Conservation (phyloP, 805 yeast genomes). For the Saccharomycopsis oosterbeekiorum region DNA sequence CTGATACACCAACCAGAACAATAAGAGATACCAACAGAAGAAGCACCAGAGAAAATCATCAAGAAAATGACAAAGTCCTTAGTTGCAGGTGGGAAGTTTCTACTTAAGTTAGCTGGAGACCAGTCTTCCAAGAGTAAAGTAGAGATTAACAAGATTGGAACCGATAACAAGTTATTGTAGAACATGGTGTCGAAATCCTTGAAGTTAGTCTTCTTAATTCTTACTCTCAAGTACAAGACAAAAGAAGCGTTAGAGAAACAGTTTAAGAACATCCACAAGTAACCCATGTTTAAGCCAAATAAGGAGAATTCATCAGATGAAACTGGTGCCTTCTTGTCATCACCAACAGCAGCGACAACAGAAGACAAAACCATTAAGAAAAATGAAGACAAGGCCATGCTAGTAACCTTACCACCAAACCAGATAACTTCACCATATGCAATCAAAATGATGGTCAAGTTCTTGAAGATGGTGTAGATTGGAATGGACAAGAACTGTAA, state of each 20-base stretch:
- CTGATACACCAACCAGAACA: conserved; percentile 99
- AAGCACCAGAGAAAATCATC: conserved; percentile 88
- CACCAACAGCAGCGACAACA: conserved; percentile 93
- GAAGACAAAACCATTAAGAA: conserved; percentile 89
- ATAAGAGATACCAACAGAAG: conserved; percentile 95
- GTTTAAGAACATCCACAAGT: conserved; percentile 94
- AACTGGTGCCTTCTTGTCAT: conserved; percentile 29
- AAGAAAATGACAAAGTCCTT: conserved; percentile 62
- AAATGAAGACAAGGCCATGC: conserved; percentile 86
- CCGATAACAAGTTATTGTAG: conserved; percentile 89
- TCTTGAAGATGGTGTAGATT: conserved; percentile 95
- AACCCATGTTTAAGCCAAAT: conserved; percentile 55
- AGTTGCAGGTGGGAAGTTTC: conserved; percentile 69
- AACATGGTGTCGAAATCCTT: conserved; percentile 97
- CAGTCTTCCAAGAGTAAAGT: conserved; percentile 86
- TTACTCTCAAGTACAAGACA: conserved; percentile 92
- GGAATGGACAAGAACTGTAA: conserved; percentile 86
- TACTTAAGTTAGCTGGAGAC: conserved; percentile 66
- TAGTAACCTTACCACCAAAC: conserved; percentile 88
- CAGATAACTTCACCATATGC: conserved; percentile 97
- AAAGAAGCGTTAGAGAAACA: conserved; percentile 91
- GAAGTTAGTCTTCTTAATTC: conserved; percentile 93
- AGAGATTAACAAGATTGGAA: conserved; percentile 73
- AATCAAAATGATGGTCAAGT: conserved; percentile 89
- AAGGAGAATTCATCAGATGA: conserved; percentile 21